Evolutionary conservation across 306 rosid genomes (phyloP).

Genomic region (Inga oerstediana): DNA sequence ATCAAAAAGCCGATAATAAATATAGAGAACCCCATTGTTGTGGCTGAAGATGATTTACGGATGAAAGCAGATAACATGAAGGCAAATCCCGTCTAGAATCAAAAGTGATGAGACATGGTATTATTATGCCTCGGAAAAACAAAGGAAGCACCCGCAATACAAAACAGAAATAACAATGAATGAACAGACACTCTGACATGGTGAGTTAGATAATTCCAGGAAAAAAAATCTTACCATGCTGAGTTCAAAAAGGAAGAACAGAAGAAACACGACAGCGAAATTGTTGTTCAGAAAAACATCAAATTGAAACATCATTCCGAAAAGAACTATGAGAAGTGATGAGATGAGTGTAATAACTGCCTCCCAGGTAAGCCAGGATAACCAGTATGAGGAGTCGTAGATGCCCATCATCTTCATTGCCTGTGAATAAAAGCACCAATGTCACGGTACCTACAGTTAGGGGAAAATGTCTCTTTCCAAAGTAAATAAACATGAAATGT

Average conservation of each 20-base stretch:
- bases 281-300: slow-evolving; percentile 75
- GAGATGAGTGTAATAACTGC: slow-evolving; percentile 59
- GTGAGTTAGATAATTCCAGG: slow-evolving; percentile 9
- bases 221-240: slow-evolving; percentile 66
- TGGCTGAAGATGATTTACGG: slow-evolving; percentile 76
- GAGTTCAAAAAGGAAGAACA: slow-evolving; percentile 89
- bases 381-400: slow-evolving; percentile 87
- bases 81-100: slow-evolving; percentile 74
- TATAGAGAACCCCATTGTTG: slow-evolving; percentile 68
- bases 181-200: slow-evolving; percentile 1
- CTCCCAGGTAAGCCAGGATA: slow-evolving; percentile 94
- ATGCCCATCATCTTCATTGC: slow-evolving; percentile 96
- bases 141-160: background rate
- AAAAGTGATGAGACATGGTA: slow-evolving; percentile 10
- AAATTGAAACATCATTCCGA: slow-evolving; percentile 87
- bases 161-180: slow-evolving; percentile 19
- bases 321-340: slow-evolving; percentile 77
- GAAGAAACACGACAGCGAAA: slow-evolving; percentile 55
- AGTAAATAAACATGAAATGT: background rate
- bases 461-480: background rate
- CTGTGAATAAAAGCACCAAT: slow-evolving; percentile 45
- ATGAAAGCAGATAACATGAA: slow-evolving; percentile 89
- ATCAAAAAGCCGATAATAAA: slow-evolving; percentile 73
- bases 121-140: background rate
- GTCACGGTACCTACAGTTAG: background rate